Evolutionary conservation across 306 rosid species (phyloP).

Genomic region (Hylodesmum podocarpum): DNA sequence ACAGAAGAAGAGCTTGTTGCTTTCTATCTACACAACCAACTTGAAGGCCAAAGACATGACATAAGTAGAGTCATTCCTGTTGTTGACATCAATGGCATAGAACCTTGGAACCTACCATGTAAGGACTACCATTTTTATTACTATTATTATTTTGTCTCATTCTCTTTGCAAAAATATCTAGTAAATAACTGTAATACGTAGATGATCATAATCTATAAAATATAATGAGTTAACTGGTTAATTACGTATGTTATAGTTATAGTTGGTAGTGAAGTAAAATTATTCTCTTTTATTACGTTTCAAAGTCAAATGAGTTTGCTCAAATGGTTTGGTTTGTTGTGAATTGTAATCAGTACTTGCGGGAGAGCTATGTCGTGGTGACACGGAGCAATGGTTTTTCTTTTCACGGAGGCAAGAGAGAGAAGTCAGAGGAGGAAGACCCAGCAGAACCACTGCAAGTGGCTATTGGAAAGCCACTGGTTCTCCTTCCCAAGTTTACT

Average conservation of each 20-base stretch:
- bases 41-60: slow-evolving; percentile 39
- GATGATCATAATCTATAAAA: no score
- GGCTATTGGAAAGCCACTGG: slow-evolving; percentile 93
- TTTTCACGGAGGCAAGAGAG: slow-evolving; percentile 64
- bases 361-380: slow-evolving; percentile 59
- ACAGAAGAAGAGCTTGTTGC: slow-evolving; percentile 69
- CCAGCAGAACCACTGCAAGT: slow-evolving; percentile 55
- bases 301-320: neutral
- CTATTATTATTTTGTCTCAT: no score
- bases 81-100: slow-evolving; percentile 48
- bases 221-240: no score
- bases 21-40: slow-evolving; percentile 61
- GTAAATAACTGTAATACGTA: no score
- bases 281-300: neutral
- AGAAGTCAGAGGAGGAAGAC: slow-evolving; percentile 76
- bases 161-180: no score
- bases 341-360: slow-evolving; percentile 47
- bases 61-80: slow-evolving; percentile 50
- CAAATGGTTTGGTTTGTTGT: neutral
- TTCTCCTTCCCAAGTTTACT: slow-evolving; percentile 69
- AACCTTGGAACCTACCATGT: slow-evolving; percentile 67
- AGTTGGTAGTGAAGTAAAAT: no score
- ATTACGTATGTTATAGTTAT: no score
- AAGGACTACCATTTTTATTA: no score
- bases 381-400: slow-evolving; percentile 85